These are phyloP conservation scores for Agaricus blazei DNA, from an alignment of 768 basidiomycete genomes.

Conservation along the genomic window DNA sequence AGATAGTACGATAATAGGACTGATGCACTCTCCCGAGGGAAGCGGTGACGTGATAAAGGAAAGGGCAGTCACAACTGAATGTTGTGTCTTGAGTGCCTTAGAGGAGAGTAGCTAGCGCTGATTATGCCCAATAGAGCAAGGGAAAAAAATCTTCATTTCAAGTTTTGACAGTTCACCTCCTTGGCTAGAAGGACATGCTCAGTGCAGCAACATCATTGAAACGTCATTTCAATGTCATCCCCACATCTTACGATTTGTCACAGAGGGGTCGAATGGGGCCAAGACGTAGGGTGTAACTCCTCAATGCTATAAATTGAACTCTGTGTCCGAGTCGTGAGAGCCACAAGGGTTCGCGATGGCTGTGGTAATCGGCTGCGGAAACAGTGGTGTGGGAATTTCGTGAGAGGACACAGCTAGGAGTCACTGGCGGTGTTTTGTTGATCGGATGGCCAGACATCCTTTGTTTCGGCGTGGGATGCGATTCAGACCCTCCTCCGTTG, in stretches of 20 bases:
- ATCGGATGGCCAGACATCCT: constrained; percentile 3
- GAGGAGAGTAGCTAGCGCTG: neutral
- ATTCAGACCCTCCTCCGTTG: constrained; percentile 3
- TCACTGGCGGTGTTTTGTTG: neutral
- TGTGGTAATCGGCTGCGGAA: neutral
- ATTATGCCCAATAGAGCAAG: neutral
- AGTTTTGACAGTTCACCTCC: neutral
- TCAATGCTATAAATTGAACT: too few relatives aligned
- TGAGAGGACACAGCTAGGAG: neutral
- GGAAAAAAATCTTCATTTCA: neutral
- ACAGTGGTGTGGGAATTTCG: neutral
- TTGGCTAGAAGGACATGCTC: neutral
- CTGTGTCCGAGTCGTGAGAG: too few relatives aligned
- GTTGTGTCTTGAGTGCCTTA: neutral
- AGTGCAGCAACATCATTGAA: neutral
- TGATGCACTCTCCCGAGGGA: constrained; percentile 4
- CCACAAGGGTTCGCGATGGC: neutral
- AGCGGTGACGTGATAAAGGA: constrained; percentile 8
- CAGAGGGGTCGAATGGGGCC: too few relatives aligned
- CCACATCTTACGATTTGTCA: too few relatives aligned
- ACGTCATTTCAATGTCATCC: neutral
- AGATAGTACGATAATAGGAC: neutral
- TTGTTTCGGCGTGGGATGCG: constrained; percentile 8
- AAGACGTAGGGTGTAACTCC: too few relatives aligned
- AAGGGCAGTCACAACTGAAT: neutral